Evolutionary conservation across 495 filamentous ascomycete genomes (phyloP), one percentile per base, ranked within the genome.

Genomic region (Umbilicaria muhlenbergii): DNA sequence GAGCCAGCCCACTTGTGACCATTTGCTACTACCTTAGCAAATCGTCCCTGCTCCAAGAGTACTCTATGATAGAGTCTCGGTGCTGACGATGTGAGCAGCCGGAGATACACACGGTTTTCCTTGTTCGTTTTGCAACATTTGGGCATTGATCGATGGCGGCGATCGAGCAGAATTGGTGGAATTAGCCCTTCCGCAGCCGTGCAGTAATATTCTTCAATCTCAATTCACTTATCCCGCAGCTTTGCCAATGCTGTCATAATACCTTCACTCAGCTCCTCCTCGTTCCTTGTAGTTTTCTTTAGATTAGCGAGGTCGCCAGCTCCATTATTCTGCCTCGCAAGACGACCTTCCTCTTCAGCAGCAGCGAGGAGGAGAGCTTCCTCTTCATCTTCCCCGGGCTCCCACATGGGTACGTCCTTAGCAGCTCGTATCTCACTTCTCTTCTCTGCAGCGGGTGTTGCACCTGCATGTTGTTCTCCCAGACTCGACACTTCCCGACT

Each of bases 211-310:
- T 18, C 5, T 39, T 39, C 5, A 11, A 18, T 19, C n/a, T 19
- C 6, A 18, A 18, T 28, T 57, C 44, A 48, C 24, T 56, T 51
- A 42, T 67, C 60, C 39, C 71, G 55, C 21, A 78, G 52, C 46
- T 68, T 78, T 34, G 67, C 63, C 39, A 80, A 53, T 3, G 77
- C 76, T 33, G 71, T 69, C 64, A 71, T 65, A 28, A 79, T 65
- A 11, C 73, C 66, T 42, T 70, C 68, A 45, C 60, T 67, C 49
- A 73, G 55, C 12, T 56, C 55, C 42, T 67, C 65, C 18, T 63
- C 55, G 36, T 33, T 17, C 35, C 45, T 56, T 10, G 38, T 34
- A 39, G 52, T 52, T 17, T 46, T 43, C 41, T 55, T 60, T 7
- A 37, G 19, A 16, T 16, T 34, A 13, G 32, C 32, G 17, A 43